Evolutionary conservation across 1,139 yeast species (phyloP), one percentile per base, ranked within the genome.

Genomic region (Kodamaea suecica): DNA sequence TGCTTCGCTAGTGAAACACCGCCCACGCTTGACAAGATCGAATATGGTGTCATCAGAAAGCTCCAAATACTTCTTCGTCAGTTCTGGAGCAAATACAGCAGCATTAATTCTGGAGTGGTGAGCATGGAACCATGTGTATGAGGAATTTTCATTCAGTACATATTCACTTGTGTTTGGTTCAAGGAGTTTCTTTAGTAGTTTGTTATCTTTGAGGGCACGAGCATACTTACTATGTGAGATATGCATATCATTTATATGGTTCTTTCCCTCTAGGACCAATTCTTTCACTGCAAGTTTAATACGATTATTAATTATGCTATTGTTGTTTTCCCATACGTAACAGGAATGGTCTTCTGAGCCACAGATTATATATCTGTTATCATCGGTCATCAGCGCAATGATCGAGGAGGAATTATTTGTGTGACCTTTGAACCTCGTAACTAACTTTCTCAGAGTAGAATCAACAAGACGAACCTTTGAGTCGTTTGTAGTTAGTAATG

Each of bases 31-130:
- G 21, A 61, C 48, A 39, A 84, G 56, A 42, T 85, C 95, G 53
- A 73, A 87, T 3, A 88, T 76, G 3, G 84, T 77, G 52, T 88
- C 97, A 50, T 84, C 84, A 1, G 95, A 82, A 29, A 80, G 63
- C 32, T 82, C 80, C 34, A 88, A 58, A 11, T 83, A 62, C 38
- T 76, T 78, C 39, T 76, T 70, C 0, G 96, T 81, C 3, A 66
- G 64, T n/a, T 74, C 63, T 0, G 97, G 97, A 0, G 95, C 96
- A 61, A 87, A 78, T 1, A 78, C 50, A 0, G 95, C 92, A 14
- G 76, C 79, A 31, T 92, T 87, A 16, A 87, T 85, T 28, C 77
- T 73, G 1, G 82, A 66, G 47, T 76, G 78, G 57, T 84, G 88
- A 0, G 95, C 87, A 57, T 84, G 94, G 54, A 87, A 84, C 4